Percentiles rank a stretch among this genome's conserved stretches.
Evolutionary conservation across 495 filamentous ascomycete species (phyloP).

Genomic region (Neurospora sp.): DNA sequence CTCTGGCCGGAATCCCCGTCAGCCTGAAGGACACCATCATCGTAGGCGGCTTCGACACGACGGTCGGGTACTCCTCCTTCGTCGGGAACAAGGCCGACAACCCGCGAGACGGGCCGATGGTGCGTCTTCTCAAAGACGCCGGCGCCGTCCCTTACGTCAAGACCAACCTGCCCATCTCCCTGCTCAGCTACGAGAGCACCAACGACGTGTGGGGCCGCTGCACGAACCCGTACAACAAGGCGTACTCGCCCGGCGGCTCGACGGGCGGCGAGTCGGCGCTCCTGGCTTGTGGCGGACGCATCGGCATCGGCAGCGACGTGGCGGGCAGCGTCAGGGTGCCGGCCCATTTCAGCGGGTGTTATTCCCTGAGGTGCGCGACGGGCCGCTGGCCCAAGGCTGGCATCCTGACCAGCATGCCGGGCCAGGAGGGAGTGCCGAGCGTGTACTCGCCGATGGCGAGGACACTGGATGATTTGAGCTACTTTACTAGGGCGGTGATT

Average conservation of each 20-base stretch:
- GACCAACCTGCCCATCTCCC: constrained; percentile 85
- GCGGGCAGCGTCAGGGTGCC: constrained; percentile 85
- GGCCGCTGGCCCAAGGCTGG: constrained; percentile 88
- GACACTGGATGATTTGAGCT: constrained; percentile 72
- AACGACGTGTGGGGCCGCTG: constrained; percentile 85
- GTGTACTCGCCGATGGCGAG: constrained; percentile 92
- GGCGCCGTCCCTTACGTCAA: constrained; percentile 94
- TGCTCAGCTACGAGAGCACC: constrained; percentile 83
- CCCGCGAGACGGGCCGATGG: constrained; percentile 59
- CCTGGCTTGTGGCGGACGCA: constrained; percentile 78
- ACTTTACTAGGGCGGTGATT: constrained; percentile 72
- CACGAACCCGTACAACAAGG: constrained; percentile 70
- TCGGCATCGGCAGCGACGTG: constrained; percentile 90
- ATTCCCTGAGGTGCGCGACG: constrained; percentile 84
- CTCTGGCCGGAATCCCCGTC: constrained; percentile 81
- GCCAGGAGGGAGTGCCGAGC: constrained; percentile 83
- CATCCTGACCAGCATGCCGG: constrained; percentile 80
- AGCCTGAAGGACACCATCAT: constrained; percentile 81
- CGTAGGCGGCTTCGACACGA: constrained; percentile 78
- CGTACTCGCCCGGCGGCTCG: constrained; percentile 84
- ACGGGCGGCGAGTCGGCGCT: constrained; percentile 85
- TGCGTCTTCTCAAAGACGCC: constrained; percentile 77
- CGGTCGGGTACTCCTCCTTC: constrained; percentile 69
- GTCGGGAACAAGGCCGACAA: constrained; percentile 48
- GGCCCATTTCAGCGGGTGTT: constrained; percentile 86